Base-by-base conservation (phyloP, 768 basidiomycete genomes). In the Agrocybe pediades region DNA sequence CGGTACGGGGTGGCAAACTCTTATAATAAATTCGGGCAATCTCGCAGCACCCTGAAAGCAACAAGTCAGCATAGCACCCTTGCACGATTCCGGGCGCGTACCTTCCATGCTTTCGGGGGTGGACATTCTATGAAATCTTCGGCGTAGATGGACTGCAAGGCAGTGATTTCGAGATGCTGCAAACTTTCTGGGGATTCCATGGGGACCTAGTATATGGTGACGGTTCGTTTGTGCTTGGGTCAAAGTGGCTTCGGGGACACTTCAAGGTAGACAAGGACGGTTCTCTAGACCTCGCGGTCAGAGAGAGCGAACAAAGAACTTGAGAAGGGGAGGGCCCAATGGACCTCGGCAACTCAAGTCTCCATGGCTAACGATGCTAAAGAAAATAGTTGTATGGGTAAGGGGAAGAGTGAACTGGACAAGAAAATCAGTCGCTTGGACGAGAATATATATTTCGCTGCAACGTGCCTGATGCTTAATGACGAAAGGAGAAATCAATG, bases 31-130 rank as follows among this genome's bases (percentile, higher is more conserved):
- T 72, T 92, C 90, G 47, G 83, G 88, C 27, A 88, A 72, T 58
- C 85, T 76, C 33, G 77, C 71, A 20, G 88, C 90, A 54, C 81
- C 84, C 90, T 92, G 54, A 27, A 51, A 45, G 16, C 5, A n/a
- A n/a, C n/a, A n/a, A n/a, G n/a, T n/a, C n/a, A 30, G 39, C 9
- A 51, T 59, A 55, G 58, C 43, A 50, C 46, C 29, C 27, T 24
- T 40, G 26, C 23, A 17, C 23, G 17, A 27, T 16, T 20, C 3
- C 47, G 9, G 6, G 43, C 8, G 67, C 71, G 9, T 33, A 89
- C 90, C 80, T 91, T 92, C 91, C 92, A 94, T 46, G 82, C 91
- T 64, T 83, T 90, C 26, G 87, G 86, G 15, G 89, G 85, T 19
- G 86, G 86, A 50, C 79, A 80, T 62, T 88, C 81, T 21, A 84